Conservation (phyloP, 73 alveolate genomes). For the Paramecium primaurelia region DNA sequence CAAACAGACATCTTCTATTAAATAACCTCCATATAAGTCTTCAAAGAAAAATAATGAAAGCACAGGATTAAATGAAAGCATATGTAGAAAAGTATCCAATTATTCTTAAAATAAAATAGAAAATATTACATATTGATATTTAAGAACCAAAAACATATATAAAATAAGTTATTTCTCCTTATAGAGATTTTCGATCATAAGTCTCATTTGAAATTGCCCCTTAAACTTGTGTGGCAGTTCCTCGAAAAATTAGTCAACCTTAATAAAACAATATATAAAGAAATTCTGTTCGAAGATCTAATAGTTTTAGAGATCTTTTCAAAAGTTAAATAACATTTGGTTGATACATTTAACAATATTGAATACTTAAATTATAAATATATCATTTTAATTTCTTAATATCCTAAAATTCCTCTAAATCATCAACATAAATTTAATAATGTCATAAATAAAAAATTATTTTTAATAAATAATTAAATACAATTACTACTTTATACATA, state of each 20-base stretch:
- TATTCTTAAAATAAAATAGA: neutral
- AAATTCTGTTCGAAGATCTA: neutral
- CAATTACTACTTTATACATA: too few relatives aligned
- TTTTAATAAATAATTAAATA: too few relatives aligned
- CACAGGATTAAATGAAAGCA: neutral
- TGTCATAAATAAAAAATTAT: too few relatives aligned
- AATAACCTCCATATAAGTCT: neutral
- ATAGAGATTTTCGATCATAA: neutral
- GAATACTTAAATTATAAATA: neutral
- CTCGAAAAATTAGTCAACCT: neutral
- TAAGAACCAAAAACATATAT: neutral
- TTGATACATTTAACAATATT: neutral
- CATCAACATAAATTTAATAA: too few relatives aligned
- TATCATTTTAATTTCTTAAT: neutral
- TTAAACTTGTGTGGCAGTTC: neutral
- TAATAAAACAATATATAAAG: neutral
- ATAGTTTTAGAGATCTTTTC: conserved; percentile 4
- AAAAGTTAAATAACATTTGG: conserved; percentile 17
- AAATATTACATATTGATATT: neutral
- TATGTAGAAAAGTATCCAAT: neutral
- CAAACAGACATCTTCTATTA: neutral
- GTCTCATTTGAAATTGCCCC: neutral
- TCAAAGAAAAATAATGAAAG: neutral
- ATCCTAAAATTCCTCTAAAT: neutral
- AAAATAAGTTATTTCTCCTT: neutral